These are phyloP conservation scores for Wickerhamomyces canadensis DNA, from an alignment of 805 yeast genomes.

Conservation along the genomic window DNA sequence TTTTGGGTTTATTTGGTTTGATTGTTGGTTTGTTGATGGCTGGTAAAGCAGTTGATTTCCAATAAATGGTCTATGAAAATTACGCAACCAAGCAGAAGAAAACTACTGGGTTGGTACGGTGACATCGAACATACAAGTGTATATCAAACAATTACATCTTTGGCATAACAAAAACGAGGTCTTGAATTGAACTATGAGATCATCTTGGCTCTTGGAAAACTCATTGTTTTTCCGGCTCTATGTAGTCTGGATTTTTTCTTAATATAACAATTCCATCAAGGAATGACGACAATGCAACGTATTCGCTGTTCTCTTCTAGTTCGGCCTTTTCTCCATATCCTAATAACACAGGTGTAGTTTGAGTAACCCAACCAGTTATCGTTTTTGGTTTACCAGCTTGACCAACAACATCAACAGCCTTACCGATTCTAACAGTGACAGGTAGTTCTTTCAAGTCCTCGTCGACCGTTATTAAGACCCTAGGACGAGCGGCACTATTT, in stretches of 20 bases:
- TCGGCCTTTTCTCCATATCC: conserved; percentile 97
- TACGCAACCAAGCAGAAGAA: background rate
- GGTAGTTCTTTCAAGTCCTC: conserved; percentile 76
- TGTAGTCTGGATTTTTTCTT: conserved; percentile 82
- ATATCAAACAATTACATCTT: no score
- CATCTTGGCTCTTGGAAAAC: background rate
- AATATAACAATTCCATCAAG: conserved; percentile 92
- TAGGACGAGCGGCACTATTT: conserved; percentile 85
- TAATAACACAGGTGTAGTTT: conserved; percentile 91
- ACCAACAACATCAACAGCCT: conserved; percentile 97
- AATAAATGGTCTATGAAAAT: no score
- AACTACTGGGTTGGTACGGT: no score
- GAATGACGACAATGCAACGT: conserved; percentile 71
- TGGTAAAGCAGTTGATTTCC: conserved; percentile 86
- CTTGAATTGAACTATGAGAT: no score
- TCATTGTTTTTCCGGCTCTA: conserved; percentile 44
- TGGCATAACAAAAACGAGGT: no score
- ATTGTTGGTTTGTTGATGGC: conserved; percentile 98
- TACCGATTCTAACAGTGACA: conserved; percentile 97
- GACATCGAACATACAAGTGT: no score
- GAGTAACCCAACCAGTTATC: conserved; percentile 99
- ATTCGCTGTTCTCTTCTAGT: conserved; percentile 84
- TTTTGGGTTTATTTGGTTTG: conserved; percentile 90
- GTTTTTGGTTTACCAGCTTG: conserved; percentile 99
- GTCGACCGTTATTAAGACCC: conserved; percentile 89